Percentiles rank a stretch among this genome's conserved stretches.
phyloP scores from a whole-genome alignment of 352 stramenopile species.

The Phytophthora tentaculata region DNA sequence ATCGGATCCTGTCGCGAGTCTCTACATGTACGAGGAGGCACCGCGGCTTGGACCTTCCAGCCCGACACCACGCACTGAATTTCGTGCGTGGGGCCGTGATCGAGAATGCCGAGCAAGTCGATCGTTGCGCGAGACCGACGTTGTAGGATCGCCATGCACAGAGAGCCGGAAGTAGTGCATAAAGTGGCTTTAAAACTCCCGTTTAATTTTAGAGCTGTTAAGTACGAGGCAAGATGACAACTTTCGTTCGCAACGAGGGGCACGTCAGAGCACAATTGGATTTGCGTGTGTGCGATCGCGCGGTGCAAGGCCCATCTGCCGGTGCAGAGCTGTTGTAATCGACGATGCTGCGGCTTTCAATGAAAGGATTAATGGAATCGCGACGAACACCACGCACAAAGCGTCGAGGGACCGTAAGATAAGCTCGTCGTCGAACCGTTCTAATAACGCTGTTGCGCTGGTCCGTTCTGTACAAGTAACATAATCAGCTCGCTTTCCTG shows the following conservation, averaged over 20 bases:
- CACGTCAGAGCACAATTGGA: constrained; percentile 9
- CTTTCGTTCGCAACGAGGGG: constrained; percentile 18
- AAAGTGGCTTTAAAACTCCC: constrained; percentile 14
- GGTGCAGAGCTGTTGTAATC: neutral
- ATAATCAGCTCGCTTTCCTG: neutral
- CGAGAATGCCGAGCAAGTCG: constrained; percentile 26
- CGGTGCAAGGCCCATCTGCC: neutral
- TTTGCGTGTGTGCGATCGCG: constrained; percentile 22
- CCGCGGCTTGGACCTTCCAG: neutral
- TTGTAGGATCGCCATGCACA: constrained; percentile 34
- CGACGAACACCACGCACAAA: constrained; percentile 2
- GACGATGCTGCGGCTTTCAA: neutral
- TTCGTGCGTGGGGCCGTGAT: constrained; percentile 21
- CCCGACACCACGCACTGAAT: constrained; percentile 17
- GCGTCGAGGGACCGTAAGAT: neutral
- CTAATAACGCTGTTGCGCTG: neutral
- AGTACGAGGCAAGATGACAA: neutral
- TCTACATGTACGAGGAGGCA: neutral
- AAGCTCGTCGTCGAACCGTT: neutral
- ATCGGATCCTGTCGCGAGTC: neutral
- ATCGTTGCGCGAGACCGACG: constrained; percentile 21
- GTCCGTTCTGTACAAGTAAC: neutral
- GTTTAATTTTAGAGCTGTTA: constrained; percentile 3
- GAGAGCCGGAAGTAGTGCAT: constrained; percentile 2
- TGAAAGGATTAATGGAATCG: neutral